Evolutionary conservation across 805 yeast genomes (phyloP).

Genomic region (Candida tammaniensis): DNA sequence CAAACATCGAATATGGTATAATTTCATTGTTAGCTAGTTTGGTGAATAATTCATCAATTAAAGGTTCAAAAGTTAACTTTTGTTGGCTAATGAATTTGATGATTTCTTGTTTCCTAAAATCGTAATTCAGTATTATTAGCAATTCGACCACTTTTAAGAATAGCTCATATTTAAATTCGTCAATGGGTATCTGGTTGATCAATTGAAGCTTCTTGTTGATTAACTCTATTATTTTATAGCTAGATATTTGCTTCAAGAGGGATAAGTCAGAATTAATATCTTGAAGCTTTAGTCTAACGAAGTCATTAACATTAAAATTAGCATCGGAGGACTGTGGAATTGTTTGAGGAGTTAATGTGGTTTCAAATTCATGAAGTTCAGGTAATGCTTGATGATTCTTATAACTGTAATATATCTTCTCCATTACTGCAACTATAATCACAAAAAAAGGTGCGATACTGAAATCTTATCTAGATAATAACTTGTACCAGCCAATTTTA

Average conservation of each 20-base stretch:
- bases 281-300: conserved; percentile 22
- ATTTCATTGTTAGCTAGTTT: conserved; percentile 2
- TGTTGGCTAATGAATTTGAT: conserved; percentile 9
- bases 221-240: conserved; percentile 22
- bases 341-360: neutral
- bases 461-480: no score
- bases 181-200: conserved; percentile 12
- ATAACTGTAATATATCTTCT: no score
- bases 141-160: conserved; percentile 28
- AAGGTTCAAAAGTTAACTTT: conserved; percentile 1
- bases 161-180: conserved; percentile 12
- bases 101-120: conserved; percentile 30
- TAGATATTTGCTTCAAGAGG: conserved; percentile 14
- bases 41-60: conserved; percentile 6
- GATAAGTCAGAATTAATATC: conserved; percentile 34
- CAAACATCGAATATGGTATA: neutral
- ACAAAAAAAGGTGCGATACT: no score
- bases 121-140: conserved; percentile 30
- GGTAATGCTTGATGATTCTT: no score
- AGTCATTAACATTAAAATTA: neutral
- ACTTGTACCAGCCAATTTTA: no score
- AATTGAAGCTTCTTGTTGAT: conserved; percentile 31
- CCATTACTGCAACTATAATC: no score
- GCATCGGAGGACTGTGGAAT: neutral
- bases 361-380: conserved; percentile 7